These are phyloP conservation scores for Thalassiosira sp. DNA, from an alignment of 352 stramenopile genomes.

Conservation along the genomic window DNA sequence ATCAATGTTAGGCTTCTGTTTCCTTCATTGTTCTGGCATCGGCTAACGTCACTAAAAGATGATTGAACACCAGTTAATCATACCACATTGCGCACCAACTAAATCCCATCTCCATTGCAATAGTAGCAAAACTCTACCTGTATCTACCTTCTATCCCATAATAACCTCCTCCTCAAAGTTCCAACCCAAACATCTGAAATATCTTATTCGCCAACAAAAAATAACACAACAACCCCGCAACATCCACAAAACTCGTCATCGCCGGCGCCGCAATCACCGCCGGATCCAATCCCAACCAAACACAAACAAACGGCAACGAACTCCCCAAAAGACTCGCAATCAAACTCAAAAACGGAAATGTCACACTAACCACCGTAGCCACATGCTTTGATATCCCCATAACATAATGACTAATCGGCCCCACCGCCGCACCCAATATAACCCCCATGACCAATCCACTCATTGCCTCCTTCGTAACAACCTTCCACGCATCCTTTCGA, in stretches of 20 bases:
- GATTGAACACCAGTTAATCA: too few relatives aligned
- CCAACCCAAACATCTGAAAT: conserved; percentile 74
- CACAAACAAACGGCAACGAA: conserved; percentile 75
- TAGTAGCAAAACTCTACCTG: too few relatives aligned
- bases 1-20: too few relatives aligned
- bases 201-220: conserved; percentile 82
- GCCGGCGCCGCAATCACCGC: conserved; percentile 79
- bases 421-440: conserved; percentile 63
- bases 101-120: too few relatives aligned
- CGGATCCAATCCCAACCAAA: conserved; percentile 75
- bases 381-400: conserved; percentile 79
- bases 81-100: too few relatives aligned
- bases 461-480: conserved; percentile 72
- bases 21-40: too few relatives aligned
- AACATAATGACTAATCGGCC: conserved; percentile 57
- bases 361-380: conserved; percentile 72
- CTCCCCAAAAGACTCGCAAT: conserved; percentile 77
- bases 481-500: conserved; percentile 57
- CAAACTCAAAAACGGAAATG: conserved; percentile 74
- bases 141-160: not conserved
- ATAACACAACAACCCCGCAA: conserved; percentile 79
- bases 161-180: conserved; percentile 57
- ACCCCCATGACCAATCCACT: conserved; percentile 68
- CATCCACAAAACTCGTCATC: conserved; percentile 84
- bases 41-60: too few relatives aligned